These are phyloP conservation scores for Diospyros lotus DNA, from an alignment of 148 eudicot species.

Conservation along the genomic window DNA sequence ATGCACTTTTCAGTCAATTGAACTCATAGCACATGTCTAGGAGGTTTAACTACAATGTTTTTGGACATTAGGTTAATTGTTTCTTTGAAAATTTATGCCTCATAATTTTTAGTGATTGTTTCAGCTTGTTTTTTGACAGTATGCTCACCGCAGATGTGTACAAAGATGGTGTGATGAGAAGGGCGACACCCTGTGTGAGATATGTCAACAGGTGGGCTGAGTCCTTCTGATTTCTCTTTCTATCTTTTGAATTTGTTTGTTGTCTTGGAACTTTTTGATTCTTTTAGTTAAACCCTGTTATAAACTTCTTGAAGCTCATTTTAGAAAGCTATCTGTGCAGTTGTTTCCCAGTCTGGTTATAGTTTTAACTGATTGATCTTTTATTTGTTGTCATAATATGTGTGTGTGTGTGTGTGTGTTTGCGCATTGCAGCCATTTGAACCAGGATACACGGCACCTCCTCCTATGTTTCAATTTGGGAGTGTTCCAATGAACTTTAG, in stretches of 20 bases:
- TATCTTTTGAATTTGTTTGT: not conserved
- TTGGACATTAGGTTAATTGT: slow-evolving; percentile 2
- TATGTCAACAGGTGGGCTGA: slow-evolving; percentile 69
- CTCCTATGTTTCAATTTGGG: slow-evolving; percentile 64
- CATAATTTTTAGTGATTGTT: not conserved
- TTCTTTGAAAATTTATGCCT: not conserved
- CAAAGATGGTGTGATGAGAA: slow-evolving; percentile 91
- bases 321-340: not conserved
- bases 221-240: not conserved
- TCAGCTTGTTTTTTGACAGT: slow-evolving; percentile 43
- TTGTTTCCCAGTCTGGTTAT: not conserved
- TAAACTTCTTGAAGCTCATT: no score
- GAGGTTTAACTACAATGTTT: not conserved
- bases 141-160: slow-evolving; percentile 85
- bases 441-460: slow-evolving; percentile 93
- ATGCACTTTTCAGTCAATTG: not conserved
- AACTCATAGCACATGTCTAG: not conserved
- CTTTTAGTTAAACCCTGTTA: not conserved
- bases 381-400: not conserved
- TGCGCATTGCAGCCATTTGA: slow-evolving; percentile 52
- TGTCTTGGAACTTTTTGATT: not conserved
- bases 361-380: not conserved
- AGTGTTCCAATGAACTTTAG: slow-evolving; percentile 61
- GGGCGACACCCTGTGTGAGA: slow-evolving; percentile 74
- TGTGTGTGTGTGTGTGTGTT: not conserved